Conservation (phyloP, 305 asterid genomes). For the Coffea humblotiana region DNA sequence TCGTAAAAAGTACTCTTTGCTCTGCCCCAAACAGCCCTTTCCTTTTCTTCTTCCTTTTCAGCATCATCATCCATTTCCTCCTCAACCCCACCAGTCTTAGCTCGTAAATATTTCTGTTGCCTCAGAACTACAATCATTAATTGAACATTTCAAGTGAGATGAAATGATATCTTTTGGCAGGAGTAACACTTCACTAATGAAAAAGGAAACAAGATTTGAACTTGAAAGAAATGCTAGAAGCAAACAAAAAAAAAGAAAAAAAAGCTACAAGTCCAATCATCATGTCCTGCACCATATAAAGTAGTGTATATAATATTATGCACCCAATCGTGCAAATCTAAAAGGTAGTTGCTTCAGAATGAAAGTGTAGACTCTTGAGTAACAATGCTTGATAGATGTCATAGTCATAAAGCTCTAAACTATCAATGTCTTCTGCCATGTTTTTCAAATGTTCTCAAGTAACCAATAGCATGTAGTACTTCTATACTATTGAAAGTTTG, state of each 20-base stretch:
- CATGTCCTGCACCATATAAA: not conserved
- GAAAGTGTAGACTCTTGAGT: not conserved
- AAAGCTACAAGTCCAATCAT: not conserved
- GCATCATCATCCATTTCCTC: slow-evolving; percentile 64
- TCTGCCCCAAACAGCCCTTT: slow-evolving; percentile 54
- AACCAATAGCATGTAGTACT: not conserved
- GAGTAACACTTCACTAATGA: not conserved
- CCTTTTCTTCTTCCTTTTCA: slow-evolving; percentile 51
- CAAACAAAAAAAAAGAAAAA: not conserved
- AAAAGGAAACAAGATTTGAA: not conserved
- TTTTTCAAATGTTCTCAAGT: not conserved
- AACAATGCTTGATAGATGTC: not conserved
- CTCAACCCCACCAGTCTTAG: slow-evolving; percentile 67
- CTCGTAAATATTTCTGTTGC: slow-evolving; percentile 60
- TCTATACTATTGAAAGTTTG: not conserved
- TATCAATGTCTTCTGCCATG: not conserved
- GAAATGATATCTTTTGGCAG: not conserved
- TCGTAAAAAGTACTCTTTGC: slow-evolving; percentile 36
- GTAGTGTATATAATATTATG: not conserved
- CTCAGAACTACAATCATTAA: slow-evolving; percentile 48
- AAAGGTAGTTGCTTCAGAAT: not conserved
- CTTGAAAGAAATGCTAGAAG: not conserved
- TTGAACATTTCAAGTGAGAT: not conserved
- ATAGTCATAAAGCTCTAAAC: not conserved
- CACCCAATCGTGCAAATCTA: not conserved